Evolutionary conservation across 1,139 yeast genomes (phyloP).

Genomic region (Suhomyces anneliseae): DNA sequence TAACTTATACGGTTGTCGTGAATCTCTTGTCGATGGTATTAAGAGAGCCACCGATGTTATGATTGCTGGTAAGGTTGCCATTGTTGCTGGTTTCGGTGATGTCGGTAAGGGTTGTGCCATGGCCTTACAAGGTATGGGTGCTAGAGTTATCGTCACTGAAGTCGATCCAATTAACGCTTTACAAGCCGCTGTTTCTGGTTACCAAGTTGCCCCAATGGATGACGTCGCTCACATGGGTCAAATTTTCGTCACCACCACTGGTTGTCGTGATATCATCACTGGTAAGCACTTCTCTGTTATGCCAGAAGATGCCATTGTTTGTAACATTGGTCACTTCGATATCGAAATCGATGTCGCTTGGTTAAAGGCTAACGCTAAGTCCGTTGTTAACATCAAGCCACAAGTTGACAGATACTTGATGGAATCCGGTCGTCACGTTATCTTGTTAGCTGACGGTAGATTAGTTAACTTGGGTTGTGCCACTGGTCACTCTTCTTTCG

Average conservation of each 20-base stretch:
- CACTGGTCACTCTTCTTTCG: constrained; percentile 99
- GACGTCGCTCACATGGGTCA: constrained; percentile 94
- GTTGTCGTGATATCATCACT: constrained; percentile 97
- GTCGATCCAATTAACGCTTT: constrained; percentile 98
- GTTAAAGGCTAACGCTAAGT: constrained; percentile 89
- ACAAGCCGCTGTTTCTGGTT: constrained; percentile 99
- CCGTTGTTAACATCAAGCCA: constrained; percentile 96
- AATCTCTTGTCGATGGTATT: constrained; percentile 97
- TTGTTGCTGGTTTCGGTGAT: constrained; percentile 99
- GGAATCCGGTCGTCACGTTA: constrained; percentile 89
- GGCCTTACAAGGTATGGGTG: constrained; percentile 99
- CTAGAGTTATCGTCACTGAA: constrained; percentile 97
- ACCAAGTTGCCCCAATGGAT: constrained; percentile 95
- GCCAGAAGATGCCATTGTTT: constrained; percentile 99
- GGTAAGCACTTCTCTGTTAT: constrained; percentile 83
- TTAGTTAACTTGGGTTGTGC: constrained; percentile 99
- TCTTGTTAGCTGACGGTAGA: constrained; percentile 99
- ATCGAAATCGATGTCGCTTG: constrained; percentile 99
- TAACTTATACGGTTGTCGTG: constrained; percentile 99
- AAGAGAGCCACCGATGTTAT: constrained; percentile 99
- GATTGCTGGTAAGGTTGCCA: constrained; percentile 99
- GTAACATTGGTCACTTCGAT: constrained; percentile 99
- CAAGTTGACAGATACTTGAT: constrained; percentile 98
- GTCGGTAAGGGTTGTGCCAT: constrained; percentile 99
- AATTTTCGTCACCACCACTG: constrained; percentile 98